Evolutionary conservation across 305 asterid genomes (phyloP).

Genomic region (Fraxinus baroniana): DNA sequence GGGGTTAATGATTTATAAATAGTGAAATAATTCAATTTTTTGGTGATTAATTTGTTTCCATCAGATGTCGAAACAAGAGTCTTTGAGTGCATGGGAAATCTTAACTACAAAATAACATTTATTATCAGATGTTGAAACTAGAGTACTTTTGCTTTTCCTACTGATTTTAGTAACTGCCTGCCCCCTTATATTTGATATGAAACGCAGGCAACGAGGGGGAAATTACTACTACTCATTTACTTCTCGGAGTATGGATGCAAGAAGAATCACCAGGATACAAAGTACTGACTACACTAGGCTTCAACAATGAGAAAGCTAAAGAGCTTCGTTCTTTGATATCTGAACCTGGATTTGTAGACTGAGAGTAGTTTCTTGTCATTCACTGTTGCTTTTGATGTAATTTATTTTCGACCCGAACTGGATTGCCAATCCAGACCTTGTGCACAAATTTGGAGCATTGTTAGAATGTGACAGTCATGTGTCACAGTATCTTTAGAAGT

Average conservation of each 20-base stretch:
- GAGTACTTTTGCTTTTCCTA: not conserved
- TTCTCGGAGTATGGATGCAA: slow-evolving; percentile 63
- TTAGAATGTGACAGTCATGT: not conserved
- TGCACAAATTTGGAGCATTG: not conserved
- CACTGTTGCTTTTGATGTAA: not conserved
- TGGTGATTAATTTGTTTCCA: no score
- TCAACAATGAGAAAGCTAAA: slow-evolving; percentile 48
- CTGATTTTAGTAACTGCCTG: not conserved
- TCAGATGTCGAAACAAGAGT: no score
- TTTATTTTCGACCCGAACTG: not conserved
- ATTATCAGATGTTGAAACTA: no score
- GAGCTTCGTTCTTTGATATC: slow-evolving; percentile 47
- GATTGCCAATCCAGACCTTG: not conserved
- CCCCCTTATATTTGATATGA: not conserved
- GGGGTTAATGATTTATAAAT: no score
- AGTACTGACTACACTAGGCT: slow-evolving; percentile 45
- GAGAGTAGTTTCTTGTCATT: slow-evolving; percentile 22
- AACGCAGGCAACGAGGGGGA: slow-evolving; percentile 51
- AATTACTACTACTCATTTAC: slow-evolving; percentile 47
- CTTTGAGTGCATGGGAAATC: no score
- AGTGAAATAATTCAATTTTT: not conserved
- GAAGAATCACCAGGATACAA: slow-evolving; percentile 57
- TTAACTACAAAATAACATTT: no score
- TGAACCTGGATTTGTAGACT: slow-evolving; percentile 41
- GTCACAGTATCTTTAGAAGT: not conserved